phyloP scores from a whole-genome alignment of 169 alveolate species.

The Neospora caninum region DNA sequence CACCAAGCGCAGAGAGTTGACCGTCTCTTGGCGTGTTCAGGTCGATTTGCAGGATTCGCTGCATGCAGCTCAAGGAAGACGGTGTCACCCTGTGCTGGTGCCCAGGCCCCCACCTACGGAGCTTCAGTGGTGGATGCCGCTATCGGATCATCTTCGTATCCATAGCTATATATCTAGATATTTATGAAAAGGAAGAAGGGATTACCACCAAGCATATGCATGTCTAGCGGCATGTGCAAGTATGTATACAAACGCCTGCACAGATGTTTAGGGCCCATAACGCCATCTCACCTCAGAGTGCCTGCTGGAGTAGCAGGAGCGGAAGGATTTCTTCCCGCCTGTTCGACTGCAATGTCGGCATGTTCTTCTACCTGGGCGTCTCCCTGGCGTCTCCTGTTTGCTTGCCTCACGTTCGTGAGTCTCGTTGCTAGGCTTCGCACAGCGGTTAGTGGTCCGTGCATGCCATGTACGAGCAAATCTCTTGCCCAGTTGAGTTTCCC shows the following conservation, averaged over 20 bases:
- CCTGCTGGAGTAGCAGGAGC: background rate
- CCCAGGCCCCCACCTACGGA: too few relatives aligned
- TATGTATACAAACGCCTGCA: background rate
- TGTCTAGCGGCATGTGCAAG: background rate
- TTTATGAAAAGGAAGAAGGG: background rate
- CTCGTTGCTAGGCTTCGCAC: background rate
- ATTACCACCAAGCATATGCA: background rate
- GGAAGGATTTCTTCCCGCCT: background rate
- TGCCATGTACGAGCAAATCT: background rate
- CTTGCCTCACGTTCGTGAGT: background rate
- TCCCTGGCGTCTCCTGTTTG: background rate
- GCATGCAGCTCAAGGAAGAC: too few relatives aligned
- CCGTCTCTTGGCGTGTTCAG: too few relatives aligned
- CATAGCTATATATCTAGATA: background rate
- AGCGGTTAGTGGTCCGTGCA: background rate
- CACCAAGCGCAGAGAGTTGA: too few relatives aligned
- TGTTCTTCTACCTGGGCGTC: background rate
- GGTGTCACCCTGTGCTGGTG: too few relatives aligned
- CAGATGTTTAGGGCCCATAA: background rate
- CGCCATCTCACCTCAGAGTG: background rate
- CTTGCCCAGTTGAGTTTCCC: background rate
- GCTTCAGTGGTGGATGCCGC: too few relatives aligned
- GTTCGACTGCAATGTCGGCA: background rate
- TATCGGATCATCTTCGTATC: background rate
- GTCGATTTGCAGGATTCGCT: too few relatives aligned